phyloP scores from a whole-genome alignment of 352 stramenopile species.

The Phytophthora multivora region DNA sequence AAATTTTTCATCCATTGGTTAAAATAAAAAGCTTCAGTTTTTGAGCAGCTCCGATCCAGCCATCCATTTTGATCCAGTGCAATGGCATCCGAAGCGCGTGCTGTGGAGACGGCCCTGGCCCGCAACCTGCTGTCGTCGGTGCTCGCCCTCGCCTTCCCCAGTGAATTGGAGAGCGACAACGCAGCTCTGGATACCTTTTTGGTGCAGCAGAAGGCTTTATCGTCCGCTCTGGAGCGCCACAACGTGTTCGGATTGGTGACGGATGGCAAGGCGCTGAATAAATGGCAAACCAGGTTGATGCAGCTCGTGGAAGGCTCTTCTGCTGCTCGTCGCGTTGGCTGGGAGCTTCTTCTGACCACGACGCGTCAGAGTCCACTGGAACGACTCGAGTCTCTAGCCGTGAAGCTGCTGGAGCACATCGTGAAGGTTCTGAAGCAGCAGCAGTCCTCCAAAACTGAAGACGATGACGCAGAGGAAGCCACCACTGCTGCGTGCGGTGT shows the following conservation, averaged over 20 bases:
- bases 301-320: slow-evolving; percentile 49
- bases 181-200: slow-evolving; percentile 50
- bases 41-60: slow-evolving; percentile 14
- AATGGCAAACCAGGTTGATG: slow-evolving; percentile 71
- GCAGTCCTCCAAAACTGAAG: slow-evolving; percentile 28
- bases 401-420: slow-evolving; percentile 67
- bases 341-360: slow-evolving; percentile 63
- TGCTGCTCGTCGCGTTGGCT: slow-evolving; percentile 49
- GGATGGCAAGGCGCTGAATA: slow-evolving; percentile 77
- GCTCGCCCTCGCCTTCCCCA: slow-evolving; percentile 70
- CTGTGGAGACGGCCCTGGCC: slow-evolving; percentile 46
- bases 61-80: slow-evolving; percentile 11
- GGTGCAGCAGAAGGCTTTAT: slow-evolving; percentile 56
- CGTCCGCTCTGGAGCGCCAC: slow-evolving; percentile 53
- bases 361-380: slow-evolving; percentile 65
- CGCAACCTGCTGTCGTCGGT: slow-evolving; percentile 84
- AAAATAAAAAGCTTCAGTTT: background rate
- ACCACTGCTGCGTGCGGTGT: slow-evolving; percentile 51
- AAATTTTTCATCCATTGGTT: slow-evolving; percentile 17
- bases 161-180: slow-evolving; percentile 50
- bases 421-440: slow-evolving; percentile 76
- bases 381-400: slow-evolving; percentile 54
- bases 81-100: slow-evolving; percentile 13
- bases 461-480: slow-evolving; percentile 36
- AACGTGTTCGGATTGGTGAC: slow-evolving; percentile 77